Percentiles rank a stretch among this genome's conserved stretches.
Evolutionary conservation across 2,329 filamentous ascomycete genomes (phyloP).

Genomic region (Mycosphaerella sp.): DNA sequence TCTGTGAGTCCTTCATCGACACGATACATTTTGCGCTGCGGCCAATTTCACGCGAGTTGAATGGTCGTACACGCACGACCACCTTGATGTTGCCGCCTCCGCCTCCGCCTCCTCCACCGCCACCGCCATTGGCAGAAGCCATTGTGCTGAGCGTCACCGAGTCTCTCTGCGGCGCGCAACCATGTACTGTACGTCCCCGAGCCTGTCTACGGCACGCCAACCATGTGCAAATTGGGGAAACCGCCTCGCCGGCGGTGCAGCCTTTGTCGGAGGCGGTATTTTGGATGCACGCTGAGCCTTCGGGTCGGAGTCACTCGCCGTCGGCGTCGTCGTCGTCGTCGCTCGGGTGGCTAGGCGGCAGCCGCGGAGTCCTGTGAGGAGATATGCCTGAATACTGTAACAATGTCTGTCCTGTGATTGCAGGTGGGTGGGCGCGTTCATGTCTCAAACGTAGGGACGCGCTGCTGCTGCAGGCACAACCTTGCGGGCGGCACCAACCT

Average conservation of each 20-base stretch:
- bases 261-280: not conserved
- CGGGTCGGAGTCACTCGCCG: not conserved
- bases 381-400: not conserved
- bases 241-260: not conserved
- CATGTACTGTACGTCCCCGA: constrained; percentile 6
- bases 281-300: not conserved
- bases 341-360: not conserved
- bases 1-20: constrained; percentile 91
- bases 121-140: constrained; percentile 28
- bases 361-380: not conserved
- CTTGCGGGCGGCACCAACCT: not conserved
- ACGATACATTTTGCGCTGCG: constrained; percentile 93
- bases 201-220: not conserved
- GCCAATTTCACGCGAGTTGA: constrained; percentile 80
- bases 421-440: not conserved
- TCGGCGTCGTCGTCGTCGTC: not conserved
- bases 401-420: not conserved
- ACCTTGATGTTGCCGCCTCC: constrained; percentile 99
- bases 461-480: too few species aligned
- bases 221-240: not conserved
- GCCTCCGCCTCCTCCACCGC: constrained; percentile 46
- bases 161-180: constrained; percentile 1
- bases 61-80: constrained; percentile 91
- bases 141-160: constrained; percentile 16
- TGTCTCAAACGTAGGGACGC: not conserved